These are phyloP conservation scores for Neopestalotiopsis rosae DNA, from an alignment of 2,329 filamentous ascomycete genomes.

Conservation along the genomic window DNA sequence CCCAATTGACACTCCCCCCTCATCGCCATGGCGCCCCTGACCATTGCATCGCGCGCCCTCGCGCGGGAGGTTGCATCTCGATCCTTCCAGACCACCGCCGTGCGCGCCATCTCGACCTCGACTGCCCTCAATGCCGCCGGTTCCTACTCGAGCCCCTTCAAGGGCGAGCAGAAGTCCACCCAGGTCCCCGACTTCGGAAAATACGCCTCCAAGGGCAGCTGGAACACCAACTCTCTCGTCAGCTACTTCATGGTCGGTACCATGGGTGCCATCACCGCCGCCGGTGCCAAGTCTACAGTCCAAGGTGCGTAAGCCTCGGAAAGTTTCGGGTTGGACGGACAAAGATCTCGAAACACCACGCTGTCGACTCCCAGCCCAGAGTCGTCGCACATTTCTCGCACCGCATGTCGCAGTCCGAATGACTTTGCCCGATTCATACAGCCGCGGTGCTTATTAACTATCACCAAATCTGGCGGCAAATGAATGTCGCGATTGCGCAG, in stretches of 20 bases:
- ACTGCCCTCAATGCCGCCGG: conserved; percentile 52
- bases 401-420: neutral
- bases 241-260: conserved; percentile 98
- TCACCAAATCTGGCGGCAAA: neutral
- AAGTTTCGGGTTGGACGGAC: neutral
- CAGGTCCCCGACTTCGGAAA: conserved; percentile 89
- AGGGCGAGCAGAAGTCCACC: conserved; percentile 61
- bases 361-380: neutral
- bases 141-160: conserved; percentile 68
- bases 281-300: conserved; percentile 96
- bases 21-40: conserved; percentile 69
- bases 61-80: conserved; percentile 62
- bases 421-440: neutral
- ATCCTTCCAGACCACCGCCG: conserved; percentile 42
- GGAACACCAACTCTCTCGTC: conserved; percentile 83
- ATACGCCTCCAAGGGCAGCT: conserved; percentile 75
- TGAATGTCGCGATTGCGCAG: neutral
- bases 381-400: neutral
- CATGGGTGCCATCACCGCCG: conserved; percentile 88
- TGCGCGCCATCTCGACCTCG: conserved; percentile 63
- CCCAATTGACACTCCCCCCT: conserved; percentile 27
- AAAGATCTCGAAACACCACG: neutral
- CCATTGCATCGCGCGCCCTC: conserved; percentile 71
- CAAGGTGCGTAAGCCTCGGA: conserved; percentile 73
- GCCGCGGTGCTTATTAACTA: neutral